Evolutionary conservation across 208 protist genomes (phyloP).

Genomic region (Eutreptiella sp.): DNA sequence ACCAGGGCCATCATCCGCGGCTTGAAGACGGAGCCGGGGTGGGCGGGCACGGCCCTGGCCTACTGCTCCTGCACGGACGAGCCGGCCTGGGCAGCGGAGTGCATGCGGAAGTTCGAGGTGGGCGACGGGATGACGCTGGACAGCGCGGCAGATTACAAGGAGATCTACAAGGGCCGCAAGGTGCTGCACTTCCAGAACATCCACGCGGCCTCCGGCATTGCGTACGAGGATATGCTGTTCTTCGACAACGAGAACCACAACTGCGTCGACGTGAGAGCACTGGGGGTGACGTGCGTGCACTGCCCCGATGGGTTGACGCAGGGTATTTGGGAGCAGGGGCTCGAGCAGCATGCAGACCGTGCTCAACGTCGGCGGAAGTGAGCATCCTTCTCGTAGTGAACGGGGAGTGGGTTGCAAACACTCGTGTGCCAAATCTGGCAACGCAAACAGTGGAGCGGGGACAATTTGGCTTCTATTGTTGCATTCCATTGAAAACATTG

Average conservation of each 20-base stretch:
- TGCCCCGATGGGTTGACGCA: slow-evolving; percentile 60
- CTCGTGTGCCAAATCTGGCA: too few relatives aligned
- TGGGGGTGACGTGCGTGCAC: slow-evolving; percentile 67
- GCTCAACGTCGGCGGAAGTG: too few relatives aligned
- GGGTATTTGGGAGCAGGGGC: slow-evolving; percentile 59
- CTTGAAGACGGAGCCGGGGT: slow-evolving; percentile 44
- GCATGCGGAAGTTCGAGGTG: slow-evolving; percentile 57
- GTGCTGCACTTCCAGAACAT: slow-evolving; percentile 37
- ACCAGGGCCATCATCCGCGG: slow-evolving; percentile 54
- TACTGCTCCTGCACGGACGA: slow-evolving; percentile 73
- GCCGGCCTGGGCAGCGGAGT: slow-evolving; percentile 66
- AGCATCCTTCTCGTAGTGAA: too few relatives aligned
- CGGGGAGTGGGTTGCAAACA: too few relatives aligned
- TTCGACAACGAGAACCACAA: slow-evolving; percentile 82
- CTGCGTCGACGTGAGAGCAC: slow-evolving; percentile 48
- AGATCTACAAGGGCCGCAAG: slow-evolving; percentile 42
- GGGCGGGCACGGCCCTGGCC: slow-evolving; percentile 57
- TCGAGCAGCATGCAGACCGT: too few relatives aligned
- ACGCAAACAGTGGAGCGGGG: too few relatives aligned
- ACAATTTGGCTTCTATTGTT: too few relatives aligned
- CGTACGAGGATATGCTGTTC: slow-evolving; percentile 71
- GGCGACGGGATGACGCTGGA: too few relatives aligned
- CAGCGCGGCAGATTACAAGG: too few relatives aligned
- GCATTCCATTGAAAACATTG: too few relatives aligned
- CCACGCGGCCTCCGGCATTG: slow-evolving; percentile 29